Evolutionary conservation across 768 basidiomycete species (phyloP), one percentile per base, ranked within the genome.

Genomic region (Pluteus cervinus): DNA sequence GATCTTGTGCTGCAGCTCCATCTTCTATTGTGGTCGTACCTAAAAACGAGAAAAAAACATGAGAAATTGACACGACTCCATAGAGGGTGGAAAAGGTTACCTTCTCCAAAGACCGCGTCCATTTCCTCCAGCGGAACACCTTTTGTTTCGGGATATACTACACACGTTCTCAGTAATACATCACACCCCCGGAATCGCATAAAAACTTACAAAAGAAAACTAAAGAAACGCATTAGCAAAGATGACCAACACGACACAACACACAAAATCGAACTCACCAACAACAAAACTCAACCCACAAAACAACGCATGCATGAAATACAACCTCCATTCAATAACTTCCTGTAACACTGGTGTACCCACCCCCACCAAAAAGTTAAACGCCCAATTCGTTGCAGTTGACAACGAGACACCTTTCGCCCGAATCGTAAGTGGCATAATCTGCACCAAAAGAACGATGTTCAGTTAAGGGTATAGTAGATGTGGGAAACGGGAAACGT

Each of bases 251-350:
- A 18, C 8, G 11, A 33, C 18, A 23, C 8, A 21, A 7, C 29
- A 14, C 9, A 45, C 12, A 37, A 45, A 29, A 23, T n/a, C n/a
- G 44, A 39, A 17, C 42, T 51, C 54, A 79, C 79, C 86, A 31
- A 91, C 64, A 31, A 94, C 65, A 55, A 93, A 86, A 52, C 88
- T 88, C 51, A 85, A 81, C 7, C 76, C 75, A 55, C 90, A 91
- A 60, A 90, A 92, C 62, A 90, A 90, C n/a, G 83, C 89, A 49
- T 94, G 91, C 90, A 97, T 93, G 1, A 89, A 86, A 61, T 97
- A 96, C 40, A 97, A 57, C 32, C 86, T 73, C 92, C 93, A 98
- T 29, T 73, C 74, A 48, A 97, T 94, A 17, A 74, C 60, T 40
- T 92, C 89, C 59, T 94, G 90, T 26, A 96, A 65, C 39, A 78